These are phyloP conservation scores for Aspergillus cristatus DNA, from an alignment of 495 filamentous ascomycete species.

Conservation along the genomic window DNA sequence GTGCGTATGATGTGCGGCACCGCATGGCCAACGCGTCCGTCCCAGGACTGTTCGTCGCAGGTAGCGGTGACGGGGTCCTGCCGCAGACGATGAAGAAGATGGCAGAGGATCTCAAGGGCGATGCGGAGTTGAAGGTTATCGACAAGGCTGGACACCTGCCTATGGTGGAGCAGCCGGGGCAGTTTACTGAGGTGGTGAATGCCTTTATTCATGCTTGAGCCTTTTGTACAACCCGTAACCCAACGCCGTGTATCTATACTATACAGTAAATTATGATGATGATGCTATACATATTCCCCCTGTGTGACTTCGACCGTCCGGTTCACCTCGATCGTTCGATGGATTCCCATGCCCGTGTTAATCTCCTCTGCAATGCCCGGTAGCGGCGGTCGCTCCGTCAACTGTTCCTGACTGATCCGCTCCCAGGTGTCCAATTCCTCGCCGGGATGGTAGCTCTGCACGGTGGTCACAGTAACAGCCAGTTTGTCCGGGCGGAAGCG, in stretches of 20 bases:
- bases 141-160: conserved; percentile 67
- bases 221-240: too few species aligned
- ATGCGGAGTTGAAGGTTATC: conserved; percentile 50
- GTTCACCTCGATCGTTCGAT: conserved; percentile 29
- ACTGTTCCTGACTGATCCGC: conserved; percentile 22
- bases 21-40: conserved; percentile 51
- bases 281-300: conserved; percentile 22
- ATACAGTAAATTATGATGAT: not conserved
- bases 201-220: conserved; percentile 23
- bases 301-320: conserved; percentile 14
- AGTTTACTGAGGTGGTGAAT: conserved; percentile 55
- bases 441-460: conserved; percentile 11
- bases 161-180: conserved; percentile 66
- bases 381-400: conserved; percentile 9
- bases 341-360: conserved; percentile 18
- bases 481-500: conserved; percentile 31
- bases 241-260: not conserved
- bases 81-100: conserved; percentile 72
- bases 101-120: conserved; percentile 43
- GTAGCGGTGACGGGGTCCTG: conserved; percentile 63
- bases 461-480: conserved; percentile 30
- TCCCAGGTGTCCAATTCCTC: conserved; percentile 19
- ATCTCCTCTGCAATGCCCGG: not conserved
- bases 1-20: conserved; percentile 61
- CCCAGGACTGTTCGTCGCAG: conserved; percentile 57